These are phyloP conservation scores for Apiotrichum sp. DNA, from an alignment of 1,284 basidiomycete species.

Conservation along the genomic window DNA sequence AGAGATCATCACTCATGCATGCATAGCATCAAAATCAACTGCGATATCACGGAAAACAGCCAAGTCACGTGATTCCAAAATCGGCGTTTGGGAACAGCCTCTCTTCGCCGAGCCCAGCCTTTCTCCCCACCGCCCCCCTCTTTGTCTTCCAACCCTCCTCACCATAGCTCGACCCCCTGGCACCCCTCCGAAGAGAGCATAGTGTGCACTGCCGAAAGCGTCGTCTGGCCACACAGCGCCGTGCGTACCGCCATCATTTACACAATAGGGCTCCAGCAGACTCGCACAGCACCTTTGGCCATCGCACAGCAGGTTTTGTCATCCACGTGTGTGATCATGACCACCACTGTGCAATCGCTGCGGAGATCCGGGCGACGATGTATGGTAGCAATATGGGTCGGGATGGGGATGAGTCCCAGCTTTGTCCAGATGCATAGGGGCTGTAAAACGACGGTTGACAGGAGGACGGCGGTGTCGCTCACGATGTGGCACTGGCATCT, in stretches of 20 bases:
- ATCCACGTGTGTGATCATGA: not conserved
- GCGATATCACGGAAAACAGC: not conserved
- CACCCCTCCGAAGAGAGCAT: not conserved
- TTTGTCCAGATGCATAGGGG: not conserved
- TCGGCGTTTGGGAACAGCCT: not conserved
- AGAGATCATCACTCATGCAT: not conserved
- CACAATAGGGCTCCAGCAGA: not conserved
- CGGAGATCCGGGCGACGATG: not conserved
- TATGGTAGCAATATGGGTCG: not conserved
- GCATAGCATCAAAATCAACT: not conserved
- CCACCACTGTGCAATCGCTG: not conserved
- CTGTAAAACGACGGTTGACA: not conserved
- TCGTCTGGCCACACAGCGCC: no score
- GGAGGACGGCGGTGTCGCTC: not conserved
- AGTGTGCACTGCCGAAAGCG: no score
- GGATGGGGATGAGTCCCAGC: not conserved
- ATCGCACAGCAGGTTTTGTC: not conserved
- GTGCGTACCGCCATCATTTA: no score
- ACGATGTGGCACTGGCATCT: not conserved
- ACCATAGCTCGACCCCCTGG: not conserved
- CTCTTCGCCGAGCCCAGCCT: slow-evolving; percentile 1
- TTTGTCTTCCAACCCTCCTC: not conserved
- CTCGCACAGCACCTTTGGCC: no score
- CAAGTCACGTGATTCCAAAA: not conserved
- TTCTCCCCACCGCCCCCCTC: not conserved